Evolutionary conservation across 495 filamentous ascomycete genomes (phyloP).

Genomic region (Aspergillus panamensis): DNA sequence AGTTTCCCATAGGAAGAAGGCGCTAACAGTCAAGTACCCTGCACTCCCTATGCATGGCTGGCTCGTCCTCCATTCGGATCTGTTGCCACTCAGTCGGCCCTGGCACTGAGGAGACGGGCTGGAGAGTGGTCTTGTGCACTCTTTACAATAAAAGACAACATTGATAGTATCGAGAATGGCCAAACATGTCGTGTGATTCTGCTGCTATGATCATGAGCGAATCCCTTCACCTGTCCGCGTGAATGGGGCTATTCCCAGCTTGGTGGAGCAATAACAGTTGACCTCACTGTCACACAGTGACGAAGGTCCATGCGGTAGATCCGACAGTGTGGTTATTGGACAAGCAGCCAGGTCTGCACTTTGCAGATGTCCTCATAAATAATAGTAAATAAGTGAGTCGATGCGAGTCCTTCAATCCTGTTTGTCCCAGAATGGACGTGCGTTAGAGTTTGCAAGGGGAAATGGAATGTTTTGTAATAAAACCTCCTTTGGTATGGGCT

Average conservation of each 20-base stretch:
- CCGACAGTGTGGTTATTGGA: conserved; percentile 24
- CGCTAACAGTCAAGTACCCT: background rate
- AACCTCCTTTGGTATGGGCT: too few relatives aligned
- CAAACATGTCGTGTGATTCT: background rate
- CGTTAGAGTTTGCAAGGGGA: background rate
- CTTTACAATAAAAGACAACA: background rate
- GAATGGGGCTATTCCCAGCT: too few relatives aligned
- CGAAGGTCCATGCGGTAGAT: conserved; percentile 11
- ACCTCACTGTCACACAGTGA: too few relatives aligned
- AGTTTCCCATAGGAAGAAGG: background rate
- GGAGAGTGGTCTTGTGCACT: background rate
- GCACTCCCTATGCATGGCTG: background rate
- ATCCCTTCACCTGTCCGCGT: background rate
- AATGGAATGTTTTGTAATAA: too few relatives aligned
- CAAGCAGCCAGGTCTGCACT: background rate
- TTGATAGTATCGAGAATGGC: background rate
- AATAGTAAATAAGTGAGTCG: too few relatives aligned
- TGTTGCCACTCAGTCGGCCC: conserved; percentile 4
- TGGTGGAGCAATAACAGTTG: too few relatives aligned
- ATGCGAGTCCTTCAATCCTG: too few relatives aligned
- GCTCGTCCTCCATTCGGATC: conserved; percentile 7
- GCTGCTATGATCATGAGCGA: conserved; percentile 6
- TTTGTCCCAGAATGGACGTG: background rate
- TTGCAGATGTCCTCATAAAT: too few relatives aligned
- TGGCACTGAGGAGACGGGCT: conserved; percentile 2